phyloP scores from a whole-genome alignment of 768 basidiomycete genomes.

The Termitomyces titanicus region DNA sequence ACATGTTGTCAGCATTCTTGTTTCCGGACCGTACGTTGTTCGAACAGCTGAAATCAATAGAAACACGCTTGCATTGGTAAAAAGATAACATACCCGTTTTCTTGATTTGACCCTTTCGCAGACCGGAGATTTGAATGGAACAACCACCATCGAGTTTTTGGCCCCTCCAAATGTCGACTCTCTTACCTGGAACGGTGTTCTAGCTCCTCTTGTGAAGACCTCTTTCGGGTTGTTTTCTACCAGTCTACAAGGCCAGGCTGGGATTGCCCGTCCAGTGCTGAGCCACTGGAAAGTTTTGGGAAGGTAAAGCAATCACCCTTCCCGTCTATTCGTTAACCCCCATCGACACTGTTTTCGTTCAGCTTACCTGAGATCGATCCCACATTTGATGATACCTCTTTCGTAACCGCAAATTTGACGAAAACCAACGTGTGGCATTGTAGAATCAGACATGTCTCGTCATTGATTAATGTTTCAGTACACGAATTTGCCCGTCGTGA shows the following conservation, averaged over 20 bases:
- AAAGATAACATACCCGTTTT: neutral
- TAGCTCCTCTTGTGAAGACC: constrained; percentile 21
- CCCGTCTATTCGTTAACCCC: neutral
- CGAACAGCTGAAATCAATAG: constrained; percentile 41
- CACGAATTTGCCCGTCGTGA: constrained; percentile 43
- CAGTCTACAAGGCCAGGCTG: constrained; percentile 12
- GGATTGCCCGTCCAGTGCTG: constrained; percentile 30
- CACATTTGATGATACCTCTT: constrained; percentile 46
- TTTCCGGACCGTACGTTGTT: constrained; percentile 53
- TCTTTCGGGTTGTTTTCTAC: constrained; percentile 28
- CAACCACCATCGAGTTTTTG: constrained; percentile 40
- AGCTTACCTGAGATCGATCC: constrained; percentile 48
- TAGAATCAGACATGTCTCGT: neutral
- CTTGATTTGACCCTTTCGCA: constrained; percentile 12
- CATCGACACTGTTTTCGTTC: neutral
- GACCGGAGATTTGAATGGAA: constrained; percentile 49
- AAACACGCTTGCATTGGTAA: constrained; percentile 32
- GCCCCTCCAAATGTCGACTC: constrained; percentile 32
- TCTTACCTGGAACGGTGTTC: constrained; percentile 39
- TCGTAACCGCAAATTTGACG: constrained; percentile 38
- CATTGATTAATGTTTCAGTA: constrained; percentile 28
- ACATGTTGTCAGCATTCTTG: constrained; percentile 30
- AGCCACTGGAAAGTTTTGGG: constrained; percentile 44
- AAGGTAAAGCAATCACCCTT: constrained; percentile 26
- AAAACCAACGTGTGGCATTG: constrained; percentile 37